Base-by-base conservation (phyloP, 495 filamentous ascomycete genomes). In the Podospora appendiculata region DNA sequence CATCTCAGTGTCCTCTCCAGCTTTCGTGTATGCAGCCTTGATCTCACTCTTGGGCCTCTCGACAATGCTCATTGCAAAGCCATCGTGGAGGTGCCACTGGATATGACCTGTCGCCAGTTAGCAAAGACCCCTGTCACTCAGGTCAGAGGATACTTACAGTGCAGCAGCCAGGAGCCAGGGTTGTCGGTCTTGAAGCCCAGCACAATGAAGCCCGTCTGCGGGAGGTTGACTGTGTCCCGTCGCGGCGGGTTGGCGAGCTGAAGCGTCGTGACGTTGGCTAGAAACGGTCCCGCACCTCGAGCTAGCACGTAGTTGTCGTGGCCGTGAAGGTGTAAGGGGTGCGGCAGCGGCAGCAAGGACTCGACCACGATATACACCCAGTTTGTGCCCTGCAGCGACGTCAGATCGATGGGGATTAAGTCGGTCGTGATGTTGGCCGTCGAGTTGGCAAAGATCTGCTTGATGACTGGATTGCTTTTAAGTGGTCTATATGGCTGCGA, bases 261-360 rank as follows among this genome's bases (percentile, higher is more conserved):
- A 9, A 68, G 48, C 43, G 60, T 45, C 12, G 64, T 55, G n/a
- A 70, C 48, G 19, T 58, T 63, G 41, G 16, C 40, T 12, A 50
- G 49, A 8, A 45, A 56, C 12, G 47, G 18, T 18, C 55, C 52
- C 6, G 18, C 33, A 25, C 46, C 46, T 54, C 82, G 74, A 10
- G 68, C 67, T 10, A 85, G 58, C 11, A 84, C 62, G 47, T 60
- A 73, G 67, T 83, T 85, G 54, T 84, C 74, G 56, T 86, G 75
- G 8, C 79, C 79, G 61, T 81, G 76, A 4, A 84, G 64, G 55
- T 81, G 76, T 39, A 79, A 69, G 16, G 76, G 78, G 45, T 65
- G 73, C 38, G 18, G 71, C 72, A 50, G 72, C 55, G 12, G 54
- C 58, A 73, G 72, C 77, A 35, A 77, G 54, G 41, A 38, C 49